Evolutionary conservation across 129 eudicot genomes (phyloP), one percentile per base, ranked within the genome.

Genomic region (Lactuca sativa): DNA sequence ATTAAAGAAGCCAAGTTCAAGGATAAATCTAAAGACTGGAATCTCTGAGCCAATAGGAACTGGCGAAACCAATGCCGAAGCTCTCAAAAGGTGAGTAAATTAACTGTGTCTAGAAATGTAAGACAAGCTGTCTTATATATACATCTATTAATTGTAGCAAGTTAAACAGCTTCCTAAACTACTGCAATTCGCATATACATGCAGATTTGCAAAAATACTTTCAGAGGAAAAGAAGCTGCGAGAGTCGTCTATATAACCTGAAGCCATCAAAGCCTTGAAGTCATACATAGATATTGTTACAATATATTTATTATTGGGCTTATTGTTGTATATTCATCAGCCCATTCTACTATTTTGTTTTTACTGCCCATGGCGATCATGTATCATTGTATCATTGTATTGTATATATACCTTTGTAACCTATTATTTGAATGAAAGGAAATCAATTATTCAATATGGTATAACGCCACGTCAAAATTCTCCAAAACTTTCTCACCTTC

Each of bases 201-300:
- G 74, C 84, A 83, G 92, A 79, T 81, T 80, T 51, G 92, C 92
- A 8, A 78, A 83, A 66, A 25, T 67, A 48, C 86, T 86, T 32
- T 86, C 89, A 2, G 88, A 81, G 33, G 92, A 86, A 64, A 86
- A 78, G 62, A 83, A 83, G 43, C 70, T 71, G 9, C 72, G 92
- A 41, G 66, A 36, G 51, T 52, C 80, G 0, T 36, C 57, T 7
- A 75, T 70, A 17, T 66, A 57, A 77, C 66, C 53, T 40, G 32
- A 59, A 17, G 14, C 47, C 16, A 18, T 41, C 34, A 18, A 41
- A 63, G 34, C 52, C 21, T 30, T 38, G 31, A 62, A 62, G 21
- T 44, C 40, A 25, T 25, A 25, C 8, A 65, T 13, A 47, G 57
- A 18, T 25, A 25, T 25, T 25, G 30, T 25, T 25, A 25, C 30